phyloP scores from a whole-genome alignment of 129 eudicot genomes.

The Chrysanthemum makinoi region DNA sequence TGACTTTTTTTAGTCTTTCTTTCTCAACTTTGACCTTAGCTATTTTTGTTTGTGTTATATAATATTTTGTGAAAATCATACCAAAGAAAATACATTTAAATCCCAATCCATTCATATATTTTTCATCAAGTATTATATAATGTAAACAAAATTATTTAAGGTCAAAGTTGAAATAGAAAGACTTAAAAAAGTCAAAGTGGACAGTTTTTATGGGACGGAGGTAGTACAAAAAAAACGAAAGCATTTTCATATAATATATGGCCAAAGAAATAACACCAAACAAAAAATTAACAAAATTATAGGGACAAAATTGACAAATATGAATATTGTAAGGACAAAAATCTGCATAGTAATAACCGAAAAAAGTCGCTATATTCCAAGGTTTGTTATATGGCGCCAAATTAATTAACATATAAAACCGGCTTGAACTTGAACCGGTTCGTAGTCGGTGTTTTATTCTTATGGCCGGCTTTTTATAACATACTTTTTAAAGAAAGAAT shows the following conservation, averaged over 20 bases:
- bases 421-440: constrained; percentile 20
- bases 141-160: too few relatives aligned
- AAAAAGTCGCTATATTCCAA: constrained; percentile 32
- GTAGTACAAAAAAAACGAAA: constrained; percentile 1
- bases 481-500: constrained; percentile 6
- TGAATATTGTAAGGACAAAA: constrained; percentile 14
- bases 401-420: constrained; percentile 18
- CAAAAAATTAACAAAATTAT: not conserved
- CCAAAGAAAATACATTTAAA: too few relatives aligned
- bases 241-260: not conserved
- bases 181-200: too few relatives aligned
- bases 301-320: constrained; percentile 23
- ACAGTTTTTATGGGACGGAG: too few relatives aligned
- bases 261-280: not conserved
- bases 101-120: too few relatives aligned
- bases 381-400: constrained; percentile 38
- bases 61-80: too few relatives aligned
- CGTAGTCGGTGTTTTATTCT: constrained; percentile 10
- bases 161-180: too few relatives aligned
- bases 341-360: constrained; percentile 24
- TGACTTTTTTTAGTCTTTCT: too few relatives aligned
- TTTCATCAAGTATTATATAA: too few relatives aligned
- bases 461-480: constrained; percentile 31
- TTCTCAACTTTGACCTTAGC: too few relatives aligned
- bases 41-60: too few relatives aligned